A percentile compares a stretch with the other conserved stretches of the same genome.
These are phyloP conservation scores for Hymenotorrendiella dingleyae DNA, from an alignment of 2,329 filamentous ascomycete species.

Conservation along the genomic window DNA sequence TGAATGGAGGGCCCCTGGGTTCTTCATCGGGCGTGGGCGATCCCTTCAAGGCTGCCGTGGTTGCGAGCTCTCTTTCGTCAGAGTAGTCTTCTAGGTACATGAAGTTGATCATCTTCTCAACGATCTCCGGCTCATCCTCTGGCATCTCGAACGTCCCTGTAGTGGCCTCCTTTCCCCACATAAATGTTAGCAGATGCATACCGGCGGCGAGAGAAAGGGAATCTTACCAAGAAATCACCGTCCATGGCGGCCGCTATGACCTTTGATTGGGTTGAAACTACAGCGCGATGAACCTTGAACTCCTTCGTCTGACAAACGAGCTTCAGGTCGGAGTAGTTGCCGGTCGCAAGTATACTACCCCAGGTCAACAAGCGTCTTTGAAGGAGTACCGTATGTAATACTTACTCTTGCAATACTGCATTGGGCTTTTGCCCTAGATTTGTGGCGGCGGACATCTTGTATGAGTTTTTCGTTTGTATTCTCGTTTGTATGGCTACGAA, in stretches of 20 bases:
- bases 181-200: neutral
- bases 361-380: too few relatives aligned
- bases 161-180: neutral
- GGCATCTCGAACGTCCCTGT: neutral
- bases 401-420: too few relatives aligned
- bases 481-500: too few relatives aligned
- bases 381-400: too few relatives aligned
- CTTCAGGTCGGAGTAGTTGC: neutral
- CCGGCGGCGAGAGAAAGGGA: neutral
- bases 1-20: too few relatives aligned
- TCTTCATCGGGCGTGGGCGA: too few relatives aligned
- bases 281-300: neutral
- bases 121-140: neutral
- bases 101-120: neutral
- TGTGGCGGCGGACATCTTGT: too few relatives aligned
- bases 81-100: neutral
- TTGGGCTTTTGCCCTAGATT: too few relatives aligned
- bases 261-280: neutral
- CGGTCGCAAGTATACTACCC: too few relatives aligned
- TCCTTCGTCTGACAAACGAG: neutral
- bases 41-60: too few relatives aligned
- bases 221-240: neutral
- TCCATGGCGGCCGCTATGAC: neutral
- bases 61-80: too few relatives aligned
- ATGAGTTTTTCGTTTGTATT: too few relatives aligned